A percentile compares a stretch with the other conserved stretches of the same genome.
Evolutionary conservation across 768 basidiomycete genomes (phyloP).

Genomic region (Amanita pallidorosea): DNA sequence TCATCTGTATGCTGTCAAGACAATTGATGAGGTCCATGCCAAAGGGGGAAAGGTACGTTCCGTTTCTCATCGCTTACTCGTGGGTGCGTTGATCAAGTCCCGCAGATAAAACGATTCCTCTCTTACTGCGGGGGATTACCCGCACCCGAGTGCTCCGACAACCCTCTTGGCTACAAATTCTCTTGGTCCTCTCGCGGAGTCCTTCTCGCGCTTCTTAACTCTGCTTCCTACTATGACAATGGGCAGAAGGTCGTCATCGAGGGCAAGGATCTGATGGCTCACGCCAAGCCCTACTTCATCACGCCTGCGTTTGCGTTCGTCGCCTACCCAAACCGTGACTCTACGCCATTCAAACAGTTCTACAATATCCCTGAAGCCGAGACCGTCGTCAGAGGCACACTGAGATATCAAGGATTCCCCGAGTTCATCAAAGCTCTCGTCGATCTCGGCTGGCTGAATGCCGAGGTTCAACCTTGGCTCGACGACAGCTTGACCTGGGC

Average conservation of each 20-base stretch:
- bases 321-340: conserved; percentile 95
- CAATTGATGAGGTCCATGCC: conserved; percentile 85
- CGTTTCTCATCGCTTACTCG: not conserved
- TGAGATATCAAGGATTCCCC: conserved; percentile 95
- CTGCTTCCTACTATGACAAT: conserved; percentile 66
- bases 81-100: not conserved
- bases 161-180: conserved; percentile 98
- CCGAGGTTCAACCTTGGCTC: conserved; percentile 68
- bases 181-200: conserved; percentile 97
- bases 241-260: conserved; percentile 55
- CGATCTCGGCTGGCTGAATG: conserved; percentile 78
- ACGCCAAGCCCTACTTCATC: conserved; percentile 91
- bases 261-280: conserved; percentile 80
- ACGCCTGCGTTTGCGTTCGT: conserved; percentile 94
- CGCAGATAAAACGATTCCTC: conserved; percentile 78
- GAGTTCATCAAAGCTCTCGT: conserved; percentile 87
- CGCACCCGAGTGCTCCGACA: conserved; percentile 81
- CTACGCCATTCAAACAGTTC: conserved; percentile 79
- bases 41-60: conserved; percentile 86
- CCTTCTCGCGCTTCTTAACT: conserved; percentile 88
- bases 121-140: conserved; percentile 97
- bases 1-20: conserved; percentile 90
- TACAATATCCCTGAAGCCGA: conserved; percentile 93
- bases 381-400: conserved; percentile 84
- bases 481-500: conserved; percentile 70